Conservation (phyloP, 257 asterid genomes). For the Solanum dulcamara region DNA sequence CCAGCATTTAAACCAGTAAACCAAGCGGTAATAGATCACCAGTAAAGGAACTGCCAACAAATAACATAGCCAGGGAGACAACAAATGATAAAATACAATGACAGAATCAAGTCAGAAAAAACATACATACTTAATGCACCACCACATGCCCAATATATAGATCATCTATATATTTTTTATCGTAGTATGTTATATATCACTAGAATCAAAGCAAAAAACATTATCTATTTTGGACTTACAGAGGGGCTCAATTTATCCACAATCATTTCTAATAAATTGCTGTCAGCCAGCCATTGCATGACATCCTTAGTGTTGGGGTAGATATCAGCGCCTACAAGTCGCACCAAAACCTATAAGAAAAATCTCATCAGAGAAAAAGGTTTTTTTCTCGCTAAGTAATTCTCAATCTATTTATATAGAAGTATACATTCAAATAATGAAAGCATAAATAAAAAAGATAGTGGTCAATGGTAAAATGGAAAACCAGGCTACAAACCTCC, state of each 20-base stretch:
- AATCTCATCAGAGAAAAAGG: slow-evolving; percentile 14
- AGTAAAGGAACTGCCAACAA: not conserved
- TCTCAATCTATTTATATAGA: not conserved
- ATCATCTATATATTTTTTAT: not conserved
- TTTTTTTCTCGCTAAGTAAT: not conserved
- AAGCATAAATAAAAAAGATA: not conserved
- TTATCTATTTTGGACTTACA: slow-evolving; percentile 33
- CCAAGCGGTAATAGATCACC: not conserved
- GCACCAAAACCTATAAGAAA: slow-evolving; percentile 71
- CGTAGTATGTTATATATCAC: not conserved
- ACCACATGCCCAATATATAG: not conserved
- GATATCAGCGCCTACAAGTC: slow-evolving; percentile 85
- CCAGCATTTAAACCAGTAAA: not conserved
- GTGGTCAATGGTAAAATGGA: not conserved
- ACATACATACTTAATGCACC: not conserved
- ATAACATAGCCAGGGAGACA: not conserved
- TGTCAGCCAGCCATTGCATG: slow-evolving; percentile 96
- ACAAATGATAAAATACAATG: not conserved
- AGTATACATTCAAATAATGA: not conserved
- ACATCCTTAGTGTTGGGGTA: slow-evolving; percentile 78
- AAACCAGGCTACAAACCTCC: slow-evolving; percentile 59
- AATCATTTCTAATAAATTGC: slow-evolving; percentile 91
- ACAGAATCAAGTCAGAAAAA: not conserved
- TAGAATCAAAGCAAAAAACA: not conserved
- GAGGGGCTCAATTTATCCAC: slow-evolving; percentile 76